Conservation (phyloP, 495 filamentous ascomycete genomes). For the Cetradonia linearis region DNA sequence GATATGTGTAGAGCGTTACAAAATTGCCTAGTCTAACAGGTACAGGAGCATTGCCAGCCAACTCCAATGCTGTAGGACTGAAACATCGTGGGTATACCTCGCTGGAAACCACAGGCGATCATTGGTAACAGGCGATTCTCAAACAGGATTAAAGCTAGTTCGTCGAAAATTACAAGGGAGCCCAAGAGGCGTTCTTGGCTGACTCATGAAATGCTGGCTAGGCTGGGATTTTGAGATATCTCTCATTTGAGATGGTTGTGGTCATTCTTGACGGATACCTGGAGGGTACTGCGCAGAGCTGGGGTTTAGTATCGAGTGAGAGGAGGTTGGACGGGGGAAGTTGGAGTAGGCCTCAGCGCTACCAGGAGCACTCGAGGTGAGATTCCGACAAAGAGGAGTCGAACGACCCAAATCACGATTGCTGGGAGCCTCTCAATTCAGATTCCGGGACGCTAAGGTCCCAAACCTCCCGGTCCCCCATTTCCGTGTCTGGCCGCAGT, state of each 20-base stretch:
- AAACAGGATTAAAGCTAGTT: constrained; percentile 15
- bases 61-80: no score
- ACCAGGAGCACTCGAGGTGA: constrained; percentile 21
- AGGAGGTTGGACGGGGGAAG: constrained; percentile 39
- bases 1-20: no score
- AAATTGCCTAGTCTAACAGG: no score
- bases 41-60: no score
- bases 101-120: no score
- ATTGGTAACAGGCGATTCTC: constrained; percentile 20
- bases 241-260: constrained; percentile 33
- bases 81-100: no score
- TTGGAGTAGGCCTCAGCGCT: constrained; percentile 26
- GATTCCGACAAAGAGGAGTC: constrained; percentile 21
- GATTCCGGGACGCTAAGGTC: no score
- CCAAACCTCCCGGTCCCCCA: no score
- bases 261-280: constrained; percentile 34
- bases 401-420: constrained; percentile 30
- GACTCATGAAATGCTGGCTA: constrained; percentile 32
- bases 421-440: no score
- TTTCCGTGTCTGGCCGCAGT: no score
- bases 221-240: constrained; percentile 35
- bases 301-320: constrained; percentile 39
- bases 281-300: constrained; percentile 29
- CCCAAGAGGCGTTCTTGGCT: constrained; percentile 41
- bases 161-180: constrained; percentile 32